Percentiles rank a stretch among this genome's conserved stretches.
These are phyloP conservation scores for Perkinsus chesapeaki DNA, from an alignment of 169 alveolate species.

Conservation along the genomic window DNA sequence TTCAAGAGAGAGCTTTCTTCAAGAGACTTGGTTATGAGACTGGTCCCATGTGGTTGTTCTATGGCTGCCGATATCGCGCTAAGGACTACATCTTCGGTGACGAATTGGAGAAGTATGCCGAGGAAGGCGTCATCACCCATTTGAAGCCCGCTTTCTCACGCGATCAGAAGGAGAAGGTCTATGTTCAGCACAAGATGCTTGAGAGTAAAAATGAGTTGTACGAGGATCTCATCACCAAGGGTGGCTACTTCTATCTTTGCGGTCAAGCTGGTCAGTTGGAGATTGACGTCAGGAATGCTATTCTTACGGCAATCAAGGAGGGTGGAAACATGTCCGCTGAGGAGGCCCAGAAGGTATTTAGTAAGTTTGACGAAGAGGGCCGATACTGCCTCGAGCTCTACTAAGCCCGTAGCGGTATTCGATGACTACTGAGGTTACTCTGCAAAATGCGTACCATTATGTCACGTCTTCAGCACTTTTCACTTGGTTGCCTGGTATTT, in stretches of 20 bases:
- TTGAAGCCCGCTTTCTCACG: constrained; percentile 50
- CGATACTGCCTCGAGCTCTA: constrained; percentile 42
- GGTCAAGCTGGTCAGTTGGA: constrained; percentile 34
- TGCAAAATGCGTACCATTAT: neutral
- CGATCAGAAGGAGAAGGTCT: constrained; percentile 52
- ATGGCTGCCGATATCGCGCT: constrained; percentile 47
- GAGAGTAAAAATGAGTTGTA: constrained; percentile 20
- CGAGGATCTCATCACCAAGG: constrained; percentile 16
- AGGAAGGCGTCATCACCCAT: constrained; percentile 39
- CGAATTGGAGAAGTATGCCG: constrained; percentile 42
- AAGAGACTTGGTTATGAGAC: constrained; percentile 27
- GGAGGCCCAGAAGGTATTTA: constrained; percentile 22
- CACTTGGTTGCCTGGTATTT: neutral
- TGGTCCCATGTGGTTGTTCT: constrained; percentile 44
- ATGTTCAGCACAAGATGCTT: constrained; percentile 45
- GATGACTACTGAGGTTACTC: neutral
- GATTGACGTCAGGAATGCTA: constrained; percentile 33
- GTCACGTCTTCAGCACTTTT: neutral
- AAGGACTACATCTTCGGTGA: constrained; percentile 46
- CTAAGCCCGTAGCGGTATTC: neutral
- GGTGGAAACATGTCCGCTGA: constrained; percentile 17
- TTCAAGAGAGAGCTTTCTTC: constrained; percentile 38
- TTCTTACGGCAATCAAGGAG: constrained; percentile 15
- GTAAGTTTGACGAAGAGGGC: constrained; percentile 22
- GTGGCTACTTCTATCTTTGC: constrained; percentile 40